Conservation (phyloP, 2,329 filamentous ascomycete genomes). For the Ophiostoma sp. region DNA sequence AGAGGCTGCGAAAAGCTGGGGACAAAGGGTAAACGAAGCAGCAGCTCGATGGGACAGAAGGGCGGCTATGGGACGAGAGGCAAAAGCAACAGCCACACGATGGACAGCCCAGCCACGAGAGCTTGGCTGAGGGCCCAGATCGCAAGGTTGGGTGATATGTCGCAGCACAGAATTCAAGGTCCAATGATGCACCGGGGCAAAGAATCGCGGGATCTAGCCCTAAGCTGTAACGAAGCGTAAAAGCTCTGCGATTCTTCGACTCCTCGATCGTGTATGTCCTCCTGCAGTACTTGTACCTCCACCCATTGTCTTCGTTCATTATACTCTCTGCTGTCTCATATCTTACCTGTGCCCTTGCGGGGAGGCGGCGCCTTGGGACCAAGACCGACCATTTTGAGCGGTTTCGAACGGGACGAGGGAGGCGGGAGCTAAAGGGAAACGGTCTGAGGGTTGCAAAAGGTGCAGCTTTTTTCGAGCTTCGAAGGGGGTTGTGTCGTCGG, state of each 20-base stretch:
- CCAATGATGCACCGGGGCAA: not conserved
- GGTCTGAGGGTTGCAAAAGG: not conserved
- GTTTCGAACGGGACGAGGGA: not conserved
- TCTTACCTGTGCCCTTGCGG: conserved; percentile 49
- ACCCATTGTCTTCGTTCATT: too few relatives aligned
- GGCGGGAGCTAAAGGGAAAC: not conserved
- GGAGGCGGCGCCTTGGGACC: conserved; percentile 65
- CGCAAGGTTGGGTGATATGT: not conserved
- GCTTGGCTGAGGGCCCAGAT: not conserved
- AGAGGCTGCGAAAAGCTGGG: not conserved
- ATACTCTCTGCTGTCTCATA: not conserved
- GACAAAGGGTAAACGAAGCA: not conserved
- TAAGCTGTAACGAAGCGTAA: not conserved
- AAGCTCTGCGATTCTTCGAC: not conserved
- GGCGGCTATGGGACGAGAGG: not conserved
- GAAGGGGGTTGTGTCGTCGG: not conserved
- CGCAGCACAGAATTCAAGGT: not conserved
- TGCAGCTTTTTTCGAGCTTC: not conserved
- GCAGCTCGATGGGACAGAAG: not conserved
- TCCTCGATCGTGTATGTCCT: not conserved
- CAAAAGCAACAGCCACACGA: not conserved
- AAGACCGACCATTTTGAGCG: conserved; percentile 59
- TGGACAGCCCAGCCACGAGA: not conserved
- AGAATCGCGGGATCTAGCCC: not conserved
- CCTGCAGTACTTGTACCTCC: not conserved